phyloP scores from a whole-genome alignment of 306 rosid genomes.

The Vachellia collinsii region DNA sequence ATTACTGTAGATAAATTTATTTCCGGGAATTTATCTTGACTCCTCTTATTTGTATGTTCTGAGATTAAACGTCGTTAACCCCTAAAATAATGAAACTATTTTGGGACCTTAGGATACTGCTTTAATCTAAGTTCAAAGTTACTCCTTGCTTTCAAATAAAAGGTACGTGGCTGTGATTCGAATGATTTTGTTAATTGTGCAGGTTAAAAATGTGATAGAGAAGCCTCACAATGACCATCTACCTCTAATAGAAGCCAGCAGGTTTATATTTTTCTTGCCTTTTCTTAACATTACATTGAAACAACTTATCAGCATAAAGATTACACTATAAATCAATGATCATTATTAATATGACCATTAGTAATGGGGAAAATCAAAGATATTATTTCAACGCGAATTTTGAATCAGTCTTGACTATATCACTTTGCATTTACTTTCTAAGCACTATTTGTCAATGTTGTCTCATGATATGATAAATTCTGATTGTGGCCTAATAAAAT shows the following conservation, averaged over 20 bases:
- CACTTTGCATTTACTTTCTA: background rate
- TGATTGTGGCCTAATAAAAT: slow-evolving; percentile 12
- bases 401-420: background rate
- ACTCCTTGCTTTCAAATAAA: background rate
- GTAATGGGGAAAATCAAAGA: background rate
- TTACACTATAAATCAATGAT: background rate
- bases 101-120: background rate
- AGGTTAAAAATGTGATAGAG: slow-evolving; percentile 97
- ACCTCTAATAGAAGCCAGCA: slow-evolving; percentile 96
- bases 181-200: slow-evolving; percentile 48
- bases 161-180: slow-evolving; percentile 1
- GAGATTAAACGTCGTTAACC: background rate
- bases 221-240: slow-evolving; percentile 95
- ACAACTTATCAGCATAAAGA: background rate
- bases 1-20: background rate
- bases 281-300: slow-evolving; percentile 18
- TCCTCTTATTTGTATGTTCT: background rate
- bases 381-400: background rate
- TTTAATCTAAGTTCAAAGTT: background rate
- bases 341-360: background rate
- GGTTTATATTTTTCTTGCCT: slow-evolving; percentile 55
- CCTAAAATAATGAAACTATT: background rate
- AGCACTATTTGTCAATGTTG: background rate
- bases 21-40: background rate
- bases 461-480: slow-evolving; percentile 2